Evolutionary conservation across 2,329 filamentous ascomycete genomes (phyloP), one percentile per base, ranked within the genome.

Genomic region (Fusarium buharicum): DNA sequence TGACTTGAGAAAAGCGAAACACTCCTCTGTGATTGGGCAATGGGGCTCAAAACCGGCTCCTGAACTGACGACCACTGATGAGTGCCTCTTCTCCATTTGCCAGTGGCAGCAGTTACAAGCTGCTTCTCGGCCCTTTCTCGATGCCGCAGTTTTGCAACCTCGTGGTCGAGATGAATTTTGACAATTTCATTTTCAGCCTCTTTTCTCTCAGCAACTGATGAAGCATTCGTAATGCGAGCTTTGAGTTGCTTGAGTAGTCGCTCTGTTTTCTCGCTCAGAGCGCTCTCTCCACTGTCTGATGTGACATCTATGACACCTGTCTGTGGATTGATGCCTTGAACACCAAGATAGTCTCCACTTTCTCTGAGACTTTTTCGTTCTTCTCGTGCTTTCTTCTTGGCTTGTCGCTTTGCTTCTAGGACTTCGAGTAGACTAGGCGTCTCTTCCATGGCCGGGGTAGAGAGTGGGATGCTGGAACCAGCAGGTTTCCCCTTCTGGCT

Each of bases 291-390:
- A 56, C 80, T 83, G 13, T 77, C 76, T 3, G 81, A 81, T 8
- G 81, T 80, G 4, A 82, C 71, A 54, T 86, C 81, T 44, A 81
- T 78, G 59, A 81, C 75, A 6, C 85, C 83, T 1, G 85, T 86
- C 37, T 78, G 74, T 0, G 85, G 85, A 65, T 87, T 86, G 49
- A 83, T 76, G 4, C 85, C 85, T 55, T 85, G 83, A 2, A 86
- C 82, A 2, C 84, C 84, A 0, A 87, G 77, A 66, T 81, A 87
- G 68, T 88, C 85, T 5, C 84, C 83, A 50, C 82, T 85, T 50
- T 81, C 78, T 58, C 81, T 83, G 50, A 86, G 75, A 36, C 70
- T 78, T 39, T 77, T 77, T 6, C 84, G 78, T 31, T 77, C 73
- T 7, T 66, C 64, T 3, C 75, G 72, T 33, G 70, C 59, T 39